Evolutionary conservation across 1,284 basidiomycete genomes (phyloP), one percentile per base, ranked within the genome.

Genomic region (Stereum hirsutum): DNA sequence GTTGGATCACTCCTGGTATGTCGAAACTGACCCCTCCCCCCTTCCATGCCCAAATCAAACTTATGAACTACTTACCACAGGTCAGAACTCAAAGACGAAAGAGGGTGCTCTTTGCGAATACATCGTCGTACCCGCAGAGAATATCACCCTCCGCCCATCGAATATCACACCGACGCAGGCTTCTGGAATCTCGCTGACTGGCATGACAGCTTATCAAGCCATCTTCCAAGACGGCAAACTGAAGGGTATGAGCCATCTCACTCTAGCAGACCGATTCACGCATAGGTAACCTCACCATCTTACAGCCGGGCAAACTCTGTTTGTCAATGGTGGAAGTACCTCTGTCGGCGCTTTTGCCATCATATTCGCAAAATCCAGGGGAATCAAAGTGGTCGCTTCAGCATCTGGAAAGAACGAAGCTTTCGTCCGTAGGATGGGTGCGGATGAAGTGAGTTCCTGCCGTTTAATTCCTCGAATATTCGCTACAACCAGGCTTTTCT

Each of bases 311-410:
- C 72, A 74, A 47, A 65, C 62, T 0, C 61, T 87, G 4, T 71
- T 85, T 47, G 64, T 87, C 47, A 77, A 82, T 37, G 83, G 84
- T 0, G 83, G 78, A 0, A 77, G 73, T 15, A 73, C 78, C 1
- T 62, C 72, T 3, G 79, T 84, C 1, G 84, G 83, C 0, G 65
- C 67, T 21, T 69, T 70, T 46, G 81, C 75, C 0, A 75, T 84
- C 32, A 81, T 86, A 53, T 61, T 84, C 21, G 78, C 80, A 1
- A 81, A 79, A 48, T 63, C 69, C 2, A 63, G 68, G 44, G 76
- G 77, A 0, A 68, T 72, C 33, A 69, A 56, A 10, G 78, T 86
- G 1, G 64, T 74, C 6, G 70, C 70, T 0, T 72, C 70, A 2
- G 78, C 76, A 11, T 81, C 76, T 1, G 59, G 53, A 0, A 69